Evolutionary conservation across 2,329 filamentous ascomycete genomes (phyloP).

Genomic region (Pseudogymnoascus sp.): DNA sequence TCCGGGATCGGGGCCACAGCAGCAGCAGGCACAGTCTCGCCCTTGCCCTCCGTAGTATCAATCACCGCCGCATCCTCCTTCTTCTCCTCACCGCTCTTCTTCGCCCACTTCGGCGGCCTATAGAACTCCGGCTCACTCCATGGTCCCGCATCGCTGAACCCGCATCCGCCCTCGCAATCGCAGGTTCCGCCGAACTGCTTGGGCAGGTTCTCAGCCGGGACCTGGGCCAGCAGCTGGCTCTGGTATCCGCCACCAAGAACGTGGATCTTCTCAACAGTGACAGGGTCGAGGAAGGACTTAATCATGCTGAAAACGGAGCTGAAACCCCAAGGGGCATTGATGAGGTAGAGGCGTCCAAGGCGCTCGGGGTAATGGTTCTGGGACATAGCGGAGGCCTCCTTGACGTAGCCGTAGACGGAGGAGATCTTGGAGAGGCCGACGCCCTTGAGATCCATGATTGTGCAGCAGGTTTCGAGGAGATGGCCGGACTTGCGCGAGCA

Average conservation of each 20-base stretch:
- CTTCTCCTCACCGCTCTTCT: conserved; percentile 33
- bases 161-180: conserved; percentile 72
- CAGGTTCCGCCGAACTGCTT: conserved; percentile 78
- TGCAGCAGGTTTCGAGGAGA: conserved; percentile 95
- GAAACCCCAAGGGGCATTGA: conserved; percentile 98
- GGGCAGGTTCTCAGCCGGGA: conserved; percentile 84
- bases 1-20: conserved; percentile 7
- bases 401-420: conserved; percentile 82
- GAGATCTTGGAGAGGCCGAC: conserved; percentile 74
- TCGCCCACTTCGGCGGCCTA: conserved; percentile 56
- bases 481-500: conserved; percentile 86
- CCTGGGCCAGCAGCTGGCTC: conserved; percentile 72
- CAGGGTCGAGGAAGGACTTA: conserved; percentile 91
- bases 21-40: conserved; percentile 14
- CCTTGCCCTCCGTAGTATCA: conserved; percentile 27
- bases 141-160: conserved; percentile 79
- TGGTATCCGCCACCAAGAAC: conserved; percentile 76
- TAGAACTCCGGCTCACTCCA: conserved; percentile 69
- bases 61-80: conserved; percentile 27
- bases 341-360: conserved; percentile 89
- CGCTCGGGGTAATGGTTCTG: conserved; percentile 99
- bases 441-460: conserved; percentile 95
- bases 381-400: conserved; percentile 75
- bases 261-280: conserved; percentile 94
- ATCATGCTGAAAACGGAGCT: conserved; percentile 74